Evolutionary conservation across 73 alveolate genomes (phyloP), one percentile per base, ranked within the genome.

Genomic region (Paraurostyla sp.): DNA sequence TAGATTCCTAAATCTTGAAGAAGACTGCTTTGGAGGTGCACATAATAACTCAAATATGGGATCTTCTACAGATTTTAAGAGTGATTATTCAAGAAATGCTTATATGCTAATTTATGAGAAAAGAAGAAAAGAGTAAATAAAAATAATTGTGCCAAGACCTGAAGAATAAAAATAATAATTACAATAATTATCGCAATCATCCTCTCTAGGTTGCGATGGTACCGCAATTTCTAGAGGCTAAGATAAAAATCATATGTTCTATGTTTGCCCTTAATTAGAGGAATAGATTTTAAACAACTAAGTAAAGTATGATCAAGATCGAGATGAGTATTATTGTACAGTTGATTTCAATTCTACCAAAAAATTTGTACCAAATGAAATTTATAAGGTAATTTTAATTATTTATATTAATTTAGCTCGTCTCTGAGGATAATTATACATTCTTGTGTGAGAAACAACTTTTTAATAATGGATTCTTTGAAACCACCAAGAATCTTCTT

Each of bases 101-200:
- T 96, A 96, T 80, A 91, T 96, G 97, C 90, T 96, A 81, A 92
- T 96, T 45, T 96, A 96, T 86, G 98, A 95, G 80, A 95, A 92
- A 89, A 75, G 93, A 16, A 59, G 71, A 54, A 97, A 97, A 60
- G 92, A 94, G 30, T 92, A 96, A 3, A 59, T 97, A 2, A 80
- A 95, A 71, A 60, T 96, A 18, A 87, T 89, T 30, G 52, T 92
- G 22, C 90, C 91, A 18, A 76, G 35, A 13, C 76, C 49, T 20
- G 27, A 6, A 0, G 50, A 43, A 15, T 22, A 7, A 23, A 62
- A 11, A 32, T 23, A 73, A 68, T 25, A 54, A 36, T 57, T 60
- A 76, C 76, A 83, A 45, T 22, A 16, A 22, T 13, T 15, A 15
- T 13, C 13, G 57, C 23, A 18, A 15, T 27, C 30, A 45, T n/a